These are phyloP conservation scores for Fistulinella prunicolor DNA, from an alignment of 768 basidiomycete species.

Conservation along the genomic window DNA sequence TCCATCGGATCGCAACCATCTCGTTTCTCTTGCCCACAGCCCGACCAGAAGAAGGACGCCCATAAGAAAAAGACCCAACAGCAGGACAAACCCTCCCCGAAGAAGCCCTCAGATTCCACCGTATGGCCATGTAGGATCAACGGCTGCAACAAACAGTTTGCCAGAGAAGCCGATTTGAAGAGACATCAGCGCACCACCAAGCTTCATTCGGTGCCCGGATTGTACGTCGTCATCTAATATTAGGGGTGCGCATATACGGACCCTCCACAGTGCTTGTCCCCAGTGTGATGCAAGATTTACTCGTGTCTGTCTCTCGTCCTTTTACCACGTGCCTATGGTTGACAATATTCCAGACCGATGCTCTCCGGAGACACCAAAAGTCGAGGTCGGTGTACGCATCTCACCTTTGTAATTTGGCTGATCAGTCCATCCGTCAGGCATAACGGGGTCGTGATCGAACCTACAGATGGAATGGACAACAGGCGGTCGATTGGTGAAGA, in stretches of 20 bases:
- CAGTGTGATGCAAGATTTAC: conserved; percentile 82
- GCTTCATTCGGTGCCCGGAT: conserved; percentile 68
- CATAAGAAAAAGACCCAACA: conserved; percentile 38
- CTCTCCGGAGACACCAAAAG: conserved; percentile 75
- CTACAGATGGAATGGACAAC: conserved; percentile 28
- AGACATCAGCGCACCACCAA: conserved; percentile 80
- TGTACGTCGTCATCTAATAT: conserved; percentile 42
- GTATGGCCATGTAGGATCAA: conserved; percentile 80
- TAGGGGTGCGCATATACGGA: conserved; percentile 16
- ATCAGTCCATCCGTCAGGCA: conserved; percentile 38
- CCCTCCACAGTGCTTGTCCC: conserved; percentile 56
- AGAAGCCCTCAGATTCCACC: conserved; percentile 49
- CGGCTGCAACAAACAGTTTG: conserved; percentile 80
- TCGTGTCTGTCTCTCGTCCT: conserved; percentile 47
- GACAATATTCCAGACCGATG: conserved; percentile 59
- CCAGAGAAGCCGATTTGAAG: conserved; percentile 79
- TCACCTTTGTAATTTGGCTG: conserved; percentile 2
- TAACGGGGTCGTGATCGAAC: conserved; percentile 64
- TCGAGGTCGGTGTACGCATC: conserved; percentile 51
- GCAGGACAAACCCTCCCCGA: conserved; percentile 47
- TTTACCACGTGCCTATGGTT: conserved; percentile 12
- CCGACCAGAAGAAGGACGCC: conserved; percentile 43
- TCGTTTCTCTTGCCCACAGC: conserved; percentile 15
- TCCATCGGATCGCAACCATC: conserved; percentile 9
- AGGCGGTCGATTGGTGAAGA: conserved; percentile 21